phyloP scores from a whole-genome alignment of 257 asterid genomes.

The Plectranthus barbatus region DNA sequence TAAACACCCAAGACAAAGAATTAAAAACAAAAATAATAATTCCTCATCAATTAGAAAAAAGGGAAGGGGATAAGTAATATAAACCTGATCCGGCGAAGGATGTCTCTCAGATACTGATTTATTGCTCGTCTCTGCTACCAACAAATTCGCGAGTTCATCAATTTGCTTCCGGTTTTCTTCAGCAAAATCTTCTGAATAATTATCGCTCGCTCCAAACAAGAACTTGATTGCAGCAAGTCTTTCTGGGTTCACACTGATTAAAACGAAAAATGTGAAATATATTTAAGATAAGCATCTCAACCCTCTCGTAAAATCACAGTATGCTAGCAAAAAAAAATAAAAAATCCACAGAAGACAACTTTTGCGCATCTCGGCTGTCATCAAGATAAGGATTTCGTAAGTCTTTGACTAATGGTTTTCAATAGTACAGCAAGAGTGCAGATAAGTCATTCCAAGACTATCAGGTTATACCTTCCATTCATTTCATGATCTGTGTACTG shows the following conservation, averaged over 20 bases:
- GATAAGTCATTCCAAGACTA: not conserved
- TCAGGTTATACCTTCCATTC: no score
- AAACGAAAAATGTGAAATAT: constrained; percentile 13
- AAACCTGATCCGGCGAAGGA: constrained; percentile 33
- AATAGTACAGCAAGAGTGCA: not conserved
- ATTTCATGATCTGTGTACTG: no score
- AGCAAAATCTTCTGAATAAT: constrained; percentile 26
- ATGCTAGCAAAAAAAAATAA: not conserved
- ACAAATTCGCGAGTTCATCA: constrained; percentile 38
- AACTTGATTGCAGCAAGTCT: constrained; percentile 55
- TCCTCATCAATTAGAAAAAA: not conserved
- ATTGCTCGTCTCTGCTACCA: constrained; percentile 36
- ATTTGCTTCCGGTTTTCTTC: constrained; percentile 56
- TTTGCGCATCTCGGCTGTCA: no score
- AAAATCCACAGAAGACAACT: no score
- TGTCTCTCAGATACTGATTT: constrained; percentile 19
- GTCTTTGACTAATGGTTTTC: not conserved
- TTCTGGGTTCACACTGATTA: constrained; percentile 52
- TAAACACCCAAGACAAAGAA: constrained; percentile 24
- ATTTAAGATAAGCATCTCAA: not conserved
- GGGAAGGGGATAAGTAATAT: not conserved
- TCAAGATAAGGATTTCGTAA: no score
- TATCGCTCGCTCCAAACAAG: constrained; percentile 49
- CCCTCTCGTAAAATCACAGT: not conserved
- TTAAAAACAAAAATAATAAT: not conserved